Percentiles rank a stretch among this genome's conserved stretches.
Evolutionary conservation across 768 basidiomycete species (phyloP).

Genomic region (Pisolithus marmoratus): DNA sequence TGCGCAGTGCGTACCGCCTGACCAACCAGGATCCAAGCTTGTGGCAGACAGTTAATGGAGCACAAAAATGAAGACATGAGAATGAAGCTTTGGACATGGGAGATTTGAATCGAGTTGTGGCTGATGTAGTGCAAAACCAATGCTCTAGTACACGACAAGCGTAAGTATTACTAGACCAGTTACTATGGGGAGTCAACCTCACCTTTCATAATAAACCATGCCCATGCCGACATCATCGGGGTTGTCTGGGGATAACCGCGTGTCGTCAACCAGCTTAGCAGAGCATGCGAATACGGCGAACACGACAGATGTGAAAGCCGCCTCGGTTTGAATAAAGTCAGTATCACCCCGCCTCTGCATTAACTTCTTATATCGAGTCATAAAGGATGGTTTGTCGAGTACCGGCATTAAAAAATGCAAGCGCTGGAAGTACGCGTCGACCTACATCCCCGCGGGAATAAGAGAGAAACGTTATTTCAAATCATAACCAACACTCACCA

Average conservation of each 20-base stretch:
- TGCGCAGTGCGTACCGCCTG: constrained; percentile 88
- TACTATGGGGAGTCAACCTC: constrained; percentile 17
- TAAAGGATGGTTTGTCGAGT: constrained; percentile 79
- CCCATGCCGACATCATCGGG: constrained; percentile 80
- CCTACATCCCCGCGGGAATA: constrained; percentile 39
- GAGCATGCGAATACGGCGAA: constrained; percentile 92
- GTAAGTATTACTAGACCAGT: constrained; percentile 1
- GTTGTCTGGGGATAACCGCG: constrained; percentile 54
- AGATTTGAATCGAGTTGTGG: constrained; percentile 75
- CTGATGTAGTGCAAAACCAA: constrained; percentile 91
- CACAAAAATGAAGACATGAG: constrained; percentile 88
- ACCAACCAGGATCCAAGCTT: constrained; percentile 89
- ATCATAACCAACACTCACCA: constrained; percentile 45
- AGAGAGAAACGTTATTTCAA: constrained; percentile 10
- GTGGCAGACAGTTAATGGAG: constrained; percentile 88
- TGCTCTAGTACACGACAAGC: constrained; percentile 43
- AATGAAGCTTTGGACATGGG: constrained; percentile 87
- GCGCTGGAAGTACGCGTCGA: constrained; percentile 81
- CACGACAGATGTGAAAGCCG: constrained; percentile 73
- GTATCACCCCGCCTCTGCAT: constrained; percentile 66
- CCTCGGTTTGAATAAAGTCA: constrained; percentile 49
- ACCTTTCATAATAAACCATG: constrained; percentile 89
- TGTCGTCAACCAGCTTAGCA: constrained; percentile 71
- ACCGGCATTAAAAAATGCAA: constrained; percentile 88
- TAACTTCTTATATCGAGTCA: constrained; percentile 60